Evolutionary conservation across 495 filamentous ascomycete genomes (phyloP).

Genomic region (Talaromyces thailandensis): DNA sequence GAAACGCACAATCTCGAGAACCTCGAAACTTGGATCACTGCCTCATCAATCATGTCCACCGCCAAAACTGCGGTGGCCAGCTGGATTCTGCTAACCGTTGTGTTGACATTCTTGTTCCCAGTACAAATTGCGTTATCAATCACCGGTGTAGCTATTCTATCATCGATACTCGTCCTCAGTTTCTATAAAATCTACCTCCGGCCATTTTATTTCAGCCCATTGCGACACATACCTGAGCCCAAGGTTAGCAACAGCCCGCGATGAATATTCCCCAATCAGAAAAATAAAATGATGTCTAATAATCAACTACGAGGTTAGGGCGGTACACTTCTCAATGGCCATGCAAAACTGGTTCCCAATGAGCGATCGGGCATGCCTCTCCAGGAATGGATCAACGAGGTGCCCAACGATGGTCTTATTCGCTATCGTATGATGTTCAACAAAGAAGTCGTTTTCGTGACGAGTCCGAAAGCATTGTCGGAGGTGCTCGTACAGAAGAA

Average conservation of each 20-base stretch:
- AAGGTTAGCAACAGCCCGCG: background rate
- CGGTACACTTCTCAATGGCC: background rate
- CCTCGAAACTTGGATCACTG: background rate
- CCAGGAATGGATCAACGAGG: constrained; percentile 13
- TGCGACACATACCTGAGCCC: background rate
- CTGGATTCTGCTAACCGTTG: background rate
- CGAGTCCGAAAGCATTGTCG: constrained; percentile 11
- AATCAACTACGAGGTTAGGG: background rate
- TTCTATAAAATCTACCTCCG: background rate
- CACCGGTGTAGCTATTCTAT: background rate
- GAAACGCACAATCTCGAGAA: background rate
- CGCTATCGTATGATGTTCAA: constrained; percentile 16
- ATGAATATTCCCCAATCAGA: background rate
- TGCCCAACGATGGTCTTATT: constrained; percentile 24
- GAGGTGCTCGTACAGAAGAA: constrained; percentile 15
- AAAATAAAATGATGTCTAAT: background rate
- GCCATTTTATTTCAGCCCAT: background rate
- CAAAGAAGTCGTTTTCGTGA: constrained; percentile 14
- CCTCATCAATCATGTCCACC: background rate
- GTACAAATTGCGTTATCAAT: background rate
- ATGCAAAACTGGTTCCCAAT: background rate
- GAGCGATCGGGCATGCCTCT: constrained; percentile 10
- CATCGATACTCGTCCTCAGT: background rate
- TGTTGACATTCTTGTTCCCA: background rate
- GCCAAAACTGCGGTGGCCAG: background rate